A percentile compares a stretch with the other conserved stretches of the same genome.
phyloP scores from a whole-genome alignment of 2,329 filamentous ascomycete genomes.

The Diaporthe humulicola region DNA sequence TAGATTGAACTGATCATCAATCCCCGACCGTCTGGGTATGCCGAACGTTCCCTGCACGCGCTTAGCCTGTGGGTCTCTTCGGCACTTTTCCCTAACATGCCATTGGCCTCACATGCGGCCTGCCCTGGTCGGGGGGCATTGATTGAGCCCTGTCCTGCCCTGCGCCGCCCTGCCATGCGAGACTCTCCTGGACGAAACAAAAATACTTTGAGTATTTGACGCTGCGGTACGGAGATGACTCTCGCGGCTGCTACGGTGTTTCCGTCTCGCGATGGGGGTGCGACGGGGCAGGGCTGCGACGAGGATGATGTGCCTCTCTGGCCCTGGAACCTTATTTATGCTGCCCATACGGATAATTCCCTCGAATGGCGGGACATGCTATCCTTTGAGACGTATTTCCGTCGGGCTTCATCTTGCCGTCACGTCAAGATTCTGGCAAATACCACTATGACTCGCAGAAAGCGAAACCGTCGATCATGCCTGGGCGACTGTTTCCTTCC shows the following conservation, averaged over 20 bases:
- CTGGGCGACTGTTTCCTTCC: neutral
- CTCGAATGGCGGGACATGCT: neutral
- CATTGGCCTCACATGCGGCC: constrained; percentile 20
- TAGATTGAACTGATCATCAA: neutral
- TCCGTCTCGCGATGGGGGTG: neutral
- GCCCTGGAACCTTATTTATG: constrained; percentile 7
- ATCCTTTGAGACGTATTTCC: neutral
- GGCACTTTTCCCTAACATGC: constrained; percentile 28
- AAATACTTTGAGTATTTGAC: neutral
- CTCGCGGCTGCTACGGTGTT: neutral
- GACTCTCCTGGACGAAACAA: constrained; percentile 1
- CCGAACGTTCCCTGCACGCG: constrained; percentile 16
- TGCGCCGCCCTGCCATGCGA: neutral
- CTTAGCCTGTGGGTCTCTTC: constrained; percentile 21
- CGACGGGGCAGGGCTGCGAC: neutral
- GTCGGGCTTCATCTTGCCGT: neutral
- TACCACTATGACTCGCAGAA: neutral
- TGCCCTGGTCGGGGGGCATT: neutral
- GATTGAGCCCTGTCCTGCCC: neutral
- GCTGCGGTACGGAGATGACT: constrained; percentile 5
- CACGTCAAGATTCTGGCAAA: neutral
- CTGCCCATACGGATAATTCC: constrained; percentile 10
- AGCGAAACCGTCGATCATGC: constrained; percentile 21
- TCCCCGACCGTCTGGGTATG: constrained; percentile 23
- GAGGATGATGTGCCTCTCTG: neutral